A percentile compares a stretch with the other conserved stretches of the same genome.
These are phyloP conservation scores for Yarrowia phangngaensis DNA, from an alignment of 805 yeast genomes.

Conservation along the genomic window DNA sequence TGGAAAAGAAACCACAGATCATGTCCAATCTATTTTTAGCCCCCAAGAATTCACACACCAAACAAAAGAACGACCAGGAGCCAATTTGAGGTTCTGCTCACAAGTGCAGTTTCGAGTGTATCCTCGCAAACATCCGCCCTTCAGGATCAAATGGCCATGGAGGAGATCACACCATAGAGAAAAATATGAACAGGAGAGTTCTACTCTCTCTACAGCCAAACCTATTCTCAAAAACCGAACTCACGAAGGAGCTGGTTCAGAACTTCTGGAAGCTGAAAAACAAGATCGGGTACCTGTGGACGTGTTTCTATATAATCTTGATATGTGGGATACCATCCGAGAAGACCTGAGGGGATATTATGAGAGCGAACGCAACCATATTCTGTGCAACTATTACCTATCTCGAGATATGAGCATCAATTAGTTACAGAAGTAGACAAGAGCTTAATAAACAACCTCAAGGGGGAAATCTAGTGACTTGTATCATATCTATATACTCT, in stretches of 20 bases:
- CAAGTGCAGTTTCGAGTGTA: slow-evolving; percentile 13
- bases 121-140: slow-evolving; percentile 7
- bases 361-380: slow-evolving; percentile 7
- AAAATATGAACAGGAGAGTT: neutral
- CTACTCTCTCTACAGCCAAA: neutral
- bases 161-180: neutral
- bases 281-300: slow-evolving; percentile 6
- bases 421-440: too few species aligned
- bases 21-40: too few species aligned
- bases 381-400: slow-evolving; percentile 2
- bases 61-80: too few species aligned
- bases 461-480: too few species aligned
- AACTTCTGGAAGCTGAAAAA: slow-evolving; percentile 4
- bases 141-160: neutral
- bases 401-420: neutral
- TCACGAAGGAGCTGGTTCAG: slow-evolving; percentile 25
- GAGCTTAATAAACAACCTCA: too few species aligned
- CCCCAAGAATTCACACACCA: too few species aligned
- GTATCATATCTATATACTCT: neutral
- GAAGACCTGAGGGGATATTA: slow-evolving; percentile 16
- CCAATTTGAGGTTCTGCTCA: slow-evolving; percentile 16
- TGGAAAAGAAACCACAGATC: too few species aligned
- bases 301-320: slow-evolving; percentile 1
- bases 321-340: slow-evolving; percentile 12
- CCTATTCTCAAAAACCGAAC: slow-evolving; percentile 27